Base-by-base conservation (phyloP, 805 yeast species). In the Ogataea zsoltii region DNA sequence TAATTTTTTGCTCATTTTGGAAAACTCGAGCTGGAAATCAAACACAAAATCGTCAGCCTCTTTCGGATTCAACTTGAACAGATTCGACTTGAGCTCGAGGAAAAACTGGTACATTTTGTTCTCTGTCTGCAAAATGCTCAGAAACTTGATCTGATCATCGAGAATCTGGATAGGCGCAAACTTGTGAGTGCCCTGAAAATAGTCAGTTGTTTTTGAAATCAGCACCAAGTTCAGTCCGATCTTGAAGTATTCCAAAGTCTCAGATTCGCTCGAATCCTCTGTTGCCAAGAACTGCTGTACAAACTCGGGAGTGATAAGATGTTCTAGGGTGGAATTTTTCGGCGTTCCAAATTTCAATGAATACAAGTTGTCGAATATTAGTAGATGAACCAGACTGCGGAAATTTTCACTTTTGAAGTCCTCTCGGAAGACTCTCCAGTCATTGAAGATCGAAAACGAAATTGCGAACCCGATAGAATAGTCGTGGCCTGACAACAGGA, bases 401-500 rank as follows among this genome's bases (percentile, higher is more conserved):
- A 60, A 61, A 26, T 54, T 51, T 7, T 53, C 41, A 21, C 55
- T 54, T 12, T 50, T 51, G 19, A 46, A 37, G 9, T 56, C 56
- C 4, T 57, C 60, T 57, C 75, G 57, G 58, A 71, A 70, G 7
- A 83, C 62, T 50, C 74, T 74, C 61, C 80, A 75, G 54, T 82
- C 88, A 58, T 79, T 79, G 56, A 82, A 77, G 12, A 81, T 70
- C 1, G 82, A 66, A 12, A 75, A 70, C 1, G 84, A 69, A 45
- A 75, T 67, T 3, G 80, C 72, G 23, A 85, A 68, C 1, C 83
- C 82, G 32, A 80, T 65, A 6, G 86, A 77, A 55, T 77, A 80
- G 29, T 74, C 71, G 42, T 77, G 79, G 0, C 91, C 90, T 18
- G 81, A 75, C 33, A 82, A 66, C 2, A 82, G 65, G 9, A 82